Evolutionary conservation across 2,329 filamentous ascomycete species (phyloP).

Genomic region (Apiospora arundinis): DNA sequence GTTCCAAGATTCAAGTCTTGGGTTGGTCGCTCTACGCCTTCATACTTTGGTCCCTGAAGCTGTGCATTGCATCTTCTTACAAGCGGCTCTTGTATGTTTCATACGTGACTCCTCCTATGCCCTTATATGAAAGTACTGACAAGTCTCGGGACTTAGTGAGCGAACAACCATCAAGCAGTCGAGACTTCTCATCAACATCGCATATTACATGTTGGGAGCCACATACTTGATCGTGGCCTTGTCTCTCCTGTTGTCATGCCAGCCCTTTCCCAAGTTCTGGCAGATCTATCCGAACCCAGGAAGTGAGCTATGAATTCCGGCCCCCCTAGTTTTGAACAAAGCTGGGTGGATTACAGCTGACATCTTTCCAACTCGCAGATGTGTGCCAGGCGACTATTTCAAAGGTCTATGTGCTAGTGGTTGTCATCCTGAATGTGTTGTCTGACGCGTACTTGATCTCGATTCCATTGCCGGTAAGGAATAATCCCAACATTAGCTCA

Average conservation of each 20-base stretch:
- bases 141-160: slow-evolving; percentile 36
- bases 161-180: slow-evolving; percentile 41
- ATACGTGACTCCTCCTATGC: neutral
- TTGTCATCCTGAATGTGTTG: slow-evolving; percentile 49
- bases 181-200: slow-evolving; percentile 47
- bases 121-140: neutral
- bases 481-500: neutral
- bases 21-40: slow-evolving; percentile 41
- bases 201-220: slow-evolving; percentile 46
- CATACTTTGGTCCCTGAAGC: slow-evolving; percentile 40
- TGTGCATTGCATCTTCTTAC: slow-evolving; percentile 38
- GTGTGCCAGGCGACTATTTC: slow-evolving; percentile 51
- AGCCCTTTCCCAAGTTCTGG: slow-evolving; percentile 54
- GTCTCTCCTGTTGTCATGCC: slow-evolving; percentile 52
- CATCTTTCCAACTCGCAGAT: slow-evolving; percentile 37
- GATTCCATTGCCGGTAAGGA: slow-evolving; percentile 50
- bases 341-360: neutral
- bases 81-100: slow-evolving; percentile 38
- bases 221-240: slow-evolving; percentile 51
- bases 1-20: slow-evolving; percentile 40
- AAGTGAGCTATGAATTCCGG: slow-evolving; percentile 39
- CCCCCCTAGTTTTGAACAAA: no score
- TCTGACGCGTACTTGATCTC: slow-evolving; percentile 55
- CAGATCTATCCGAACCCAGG: slow-evolving; percentile 55
- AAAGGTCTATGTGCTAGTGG: slow-evolving; percentile 48